A percentile compares a stretch with the other conserved stretches of the same genome.
These are phyloP conservation scores for Tolypocladium inflatum DNA, from an alignment of 2,329 filamentous ascomycete genomes.

Conservation along the genomic window DNA sequence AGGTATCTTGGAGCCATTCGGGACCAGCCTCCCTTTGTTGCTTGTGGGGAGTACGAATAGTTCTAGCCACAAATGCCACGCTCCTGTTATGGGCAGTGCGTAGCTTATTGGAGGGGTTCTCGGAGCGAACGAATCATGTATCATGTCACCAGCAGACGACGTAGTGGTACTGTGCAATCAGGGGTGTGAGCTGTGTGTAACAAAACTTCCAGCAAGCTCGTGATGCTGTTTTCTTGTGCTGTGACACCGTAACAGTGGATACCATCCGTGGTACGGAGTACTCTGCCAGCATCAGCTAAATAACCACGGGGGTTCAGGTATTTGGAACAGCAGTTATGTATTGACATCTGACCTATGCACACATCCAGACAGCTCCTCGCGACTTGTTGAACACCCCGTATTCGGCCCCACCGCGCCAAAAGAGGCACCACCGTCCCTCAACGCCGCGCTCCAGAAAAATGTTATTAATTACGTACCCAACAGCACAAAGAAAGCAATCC, in stretches of 20 bases:
- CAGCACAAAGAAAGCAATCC: not conserved
- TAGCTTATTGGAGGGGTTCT: not conserved
- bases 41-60: not conserved
- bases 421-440: not conserved
- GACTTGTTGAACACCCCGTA: not conserved
- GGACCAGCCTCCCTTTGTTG: not conserved
- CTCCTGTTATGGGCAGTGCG: not conserved
- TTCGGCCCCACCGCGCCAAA: not conserved
- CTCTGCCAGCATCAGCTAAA: not conserved
- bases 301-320: not conserved
- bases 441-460: not conserved
- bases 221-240: not conserved
- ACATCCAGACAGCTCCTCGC: not conserved
- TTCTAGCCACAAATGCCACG: not conserved
- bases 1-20: not conserved
- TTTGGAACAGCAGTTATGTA: not conserved
- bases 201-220: not conserved
- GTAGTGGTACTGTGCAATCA: not conserved
- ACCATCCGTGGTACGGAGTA: too few species aligned
- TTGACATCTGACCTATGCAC: not conserved
- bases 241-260: not conserved
- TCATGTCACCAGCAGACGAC: not conserved
- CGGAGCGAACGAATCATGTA: slow-evolving; percentile 2
- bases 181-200: not conserved
- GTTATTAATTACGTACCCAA: not conserved